Conservation (phyloP, 2,329 filamentous ascomycete species). For the Coniella lustricola region DNA sequence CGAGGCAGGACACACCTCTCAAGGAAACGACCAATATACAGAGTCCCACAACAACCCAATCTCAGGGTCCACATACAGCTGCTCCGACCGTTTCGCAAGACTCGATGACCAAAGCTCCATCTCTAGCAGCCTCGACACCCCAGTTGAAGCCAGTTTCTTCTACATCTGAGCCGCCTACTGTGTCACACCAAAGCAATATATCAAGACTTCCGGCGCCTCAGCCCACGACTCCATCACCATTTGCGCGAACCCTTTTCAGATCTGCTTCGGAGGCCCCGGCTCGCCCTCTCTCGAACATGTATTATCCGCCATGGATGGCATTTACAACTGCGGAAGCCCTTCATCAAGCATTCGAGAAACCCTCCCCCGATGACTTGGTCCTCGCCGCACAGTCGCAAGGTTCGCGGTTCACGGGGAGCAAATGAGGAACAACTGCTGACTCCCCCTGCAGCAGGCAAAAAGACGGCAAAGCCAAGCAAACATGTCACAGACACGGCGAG, state of each 20-base stretch:
- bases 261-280: constrained; percentile 23
- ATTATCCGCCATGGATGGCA: constrained; percentile 43
- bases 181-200: not conserved
- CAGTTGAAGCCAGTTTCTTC: not conserved
- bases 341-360: constrained; percentile 66
- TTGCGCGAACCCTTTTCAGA: constrained; percentile 48
- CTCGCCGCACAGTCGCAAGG: constrained; percentile 82
- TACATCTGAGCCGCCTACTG: not conserved
- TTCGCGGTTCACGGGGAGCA: constrained; percentile 55
- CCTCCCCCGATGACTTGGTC: constrained; percentile 88
- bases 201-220: not conserved
- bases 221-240: constrained; percentile 41
- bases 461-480: constrained; percentile 31
- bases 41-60: not conserved
- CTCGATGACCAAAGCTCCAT: not conserved
- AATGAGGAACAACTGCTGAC: constrained; percentile 48
- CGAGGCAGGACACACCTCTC: not conserved
- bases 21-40: not conserved
- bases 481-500: constrained; percentile 30
- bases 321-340: constrained; percentile 36
- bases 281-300: constrained; percentile 23
- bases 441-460: constrained; percentile 43
- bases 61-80: no score
- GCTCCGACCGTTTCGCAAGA: not conserved
- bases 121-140: not conserved